phyloP scores from a whole-genome alignment of 257 asterid species.

The Datura wrightii region DNA sequence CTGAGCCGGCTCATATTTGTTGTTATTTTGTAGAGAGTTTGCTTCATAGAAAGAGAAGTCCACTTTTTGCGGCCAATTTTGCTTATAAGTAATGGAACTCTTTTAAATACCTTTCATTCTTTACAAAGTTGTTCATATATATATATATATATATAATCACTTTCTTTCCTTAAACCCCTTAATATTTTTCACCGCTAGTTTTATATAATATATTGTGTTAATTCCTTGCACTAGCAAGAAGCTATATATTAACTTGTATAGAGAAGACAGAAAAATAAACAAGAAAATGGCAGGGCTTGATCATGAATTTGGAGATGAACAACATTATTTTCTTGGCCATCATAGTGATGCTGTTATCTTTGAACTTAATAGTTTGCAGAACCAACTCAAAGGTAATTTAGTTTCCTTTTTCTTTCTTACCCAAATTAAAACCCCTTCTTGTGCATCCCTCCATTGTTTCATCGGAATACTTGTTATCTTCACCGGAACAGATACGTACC shows the following conservation, averaged over 20 bases:
- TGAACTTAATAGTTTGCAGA: slow-evolving; percentile 75
- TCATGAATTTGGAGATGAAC: slow-evolving; percentile 46
- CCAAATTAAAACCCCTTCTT: background rate
- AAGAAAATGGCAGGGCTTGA: slow-evolving; percentile 52
- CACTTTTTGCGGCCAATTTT: slow-evolving; percentile 77
- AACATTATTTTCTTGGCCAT: slow-evolving; percentile 44
- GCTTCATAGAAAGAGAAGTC: slow-evolving; percentile 61
- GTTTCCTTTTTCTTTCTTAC: slow-evolving; percentile 28
- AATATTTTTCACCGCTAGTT: slow-evolving; percentile 37
- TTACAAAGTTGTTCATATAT: background rate
- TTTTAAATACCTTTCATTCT: slow-evolving; percentile 21
- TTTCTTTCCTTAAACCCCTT: slow-evolving; percentile 1
- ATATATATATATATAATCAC: slow-evolving; percentile 8
- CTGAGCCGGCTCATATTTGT: slow-evolving; percentile 52
- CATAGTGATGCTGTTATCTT: slow-evolving; percentile 73
- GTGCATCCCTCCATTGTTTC: background rate
- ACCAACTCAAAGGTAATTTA: slow-evolving; percentile 70
- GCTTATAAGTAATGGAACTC: slow-evolving; percentile 56
- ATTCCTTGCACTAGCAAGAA: background rate
- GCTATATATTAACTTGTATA: slow-evolving; percentile 27
- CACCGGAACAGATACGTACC: too few species aligned
- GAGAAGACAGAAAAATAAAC: slow-evolving; percentile 10
- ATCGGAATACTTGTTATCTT: background rate
- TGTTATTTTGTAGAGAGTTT: slow-evolving; percentile 55
- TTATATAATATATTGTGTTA: background rate